These are phyloP conservation scores for Heterobasidion irregulare DNA, from an alignment of 1,284 basidiomycete genomes.

Conservation along the genomic window DNA sequence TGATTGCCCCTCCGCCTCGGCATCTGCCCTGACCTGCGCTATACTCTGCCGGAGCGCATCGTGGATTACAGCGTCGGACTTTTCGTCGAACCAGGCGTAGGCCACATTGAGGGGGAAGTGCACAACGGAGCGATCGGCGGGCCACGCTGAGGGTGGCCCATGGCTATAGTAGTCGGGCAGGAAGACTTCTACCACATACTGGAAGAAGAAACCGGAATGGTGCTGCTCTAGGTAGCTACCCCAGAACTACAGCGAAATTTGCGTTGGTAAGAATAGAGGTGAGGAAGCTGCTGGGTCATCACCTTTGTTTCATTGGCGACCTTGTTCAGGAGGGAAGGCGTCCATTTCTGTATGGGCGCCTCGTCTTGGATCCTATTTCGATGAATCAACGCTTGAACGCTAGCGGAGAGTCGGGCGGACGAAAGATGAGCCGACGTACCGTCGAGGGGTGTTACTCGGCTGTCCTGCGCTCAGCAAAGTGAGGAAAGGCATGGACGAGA, in stretches of 20 bases:
- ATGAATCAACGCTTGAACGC: not conserved
- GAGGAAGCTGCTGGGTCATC: not conserved
- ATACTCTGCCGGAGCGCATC: not conserved
- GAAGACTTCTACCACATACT: constrained; percentile 10
- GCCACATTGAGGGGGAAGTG: constrained; percentile 2
- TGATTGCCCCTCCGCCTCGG: constrained; percentile 33
- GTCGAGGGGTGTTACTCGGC: not conserved
- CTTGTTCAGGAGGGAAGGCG: not conserved
- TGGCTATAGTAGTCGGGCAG: constrained; percentile 3
- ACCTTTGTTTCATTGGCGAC: not conserved
- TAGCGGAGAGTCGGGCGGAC: not conserved
- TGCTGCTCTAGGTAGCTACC: not conserved
- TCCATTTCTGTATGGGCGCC: not conserved
- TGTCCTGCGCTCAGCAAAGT: not conserved
- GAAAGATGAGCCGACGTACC: not conserved
- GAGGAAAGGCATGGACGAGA: constrained; percentile 21
- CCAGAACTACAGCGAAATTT: constrained; percentile 5
- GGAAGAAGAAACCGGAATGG: not conserved
- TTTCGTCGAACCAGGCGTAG: constrained; percentile 1
- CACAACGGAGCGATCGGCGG: constrained; percentile 5
- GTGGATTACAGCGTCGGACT: constrained; percentile 1
- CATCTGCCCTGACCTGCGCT: constrained; percentile 26
- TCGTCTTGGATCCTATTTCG: not conserved
- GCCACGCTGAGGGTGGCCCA: constrained; percentile 7
- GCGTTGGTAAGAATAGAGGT: not conserved